phyloP scores from a whole-genome alignment of 176 grass and related monocot genomes.

The Pontederia crassipes region DNA sequence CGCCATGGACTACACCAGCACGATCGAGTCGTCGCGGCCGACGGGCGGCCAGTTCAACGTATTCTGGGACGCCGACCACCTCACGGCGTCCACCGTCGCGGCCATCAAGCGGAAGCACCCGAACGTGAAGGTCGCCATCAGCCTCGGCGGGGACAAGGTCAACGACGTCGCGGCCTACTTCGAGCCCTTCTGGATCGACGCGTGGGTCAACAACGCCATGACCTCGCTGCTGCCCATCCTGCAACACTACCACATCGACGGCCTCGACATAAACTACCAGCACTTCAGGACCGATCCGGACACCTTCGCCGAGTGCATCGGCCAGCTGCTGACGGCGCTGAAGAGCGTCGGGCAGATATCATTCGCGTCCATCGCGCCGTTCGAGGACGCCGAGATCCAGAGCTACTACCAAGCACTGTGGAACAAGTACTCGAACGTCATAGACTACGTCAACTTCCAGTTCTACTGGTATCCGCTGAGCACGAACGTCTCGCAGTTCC shows the following conservation, averaged over 20 bases:
- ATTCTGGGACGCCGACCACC: conserved; percentile 52
- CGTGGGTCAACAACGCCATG: conserved; percentile 66
- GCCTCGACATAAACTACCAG: conserved; percentile 82
- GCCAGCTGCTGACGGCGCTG: conserved; percentile 42
- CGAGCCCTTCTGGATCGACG: conserved; percentile 41
- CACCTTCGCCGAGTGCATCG: conserved; percentile 70
- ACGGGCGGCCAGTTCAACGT: conserved; percentile 58
- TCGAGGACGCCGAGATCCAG: conserved; percentile 35
- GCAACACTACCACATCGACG: conserved; percentile 40
- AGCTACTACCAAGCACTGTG: conserved; percentile 55
- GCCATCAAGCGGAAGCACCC: conserved; percentile 42
- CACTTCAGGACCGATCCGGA: conserved; percentile 32
- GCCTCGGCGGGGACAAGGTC: conserved; percentile 54
- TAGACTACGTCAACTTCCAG: conserved; percentile 91
- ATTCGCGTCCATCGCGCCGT: conserved; percentile 74
- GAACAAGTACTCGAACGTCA: conserved; percentile 20
- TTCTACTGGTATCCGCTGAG: conserved; percentile 48
- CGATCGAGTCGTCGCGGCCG: conserved; percentile 15
- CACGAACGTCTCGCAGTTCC: conserved; percentile 44
- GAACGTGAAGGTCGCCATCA: conserved; percentile 64
- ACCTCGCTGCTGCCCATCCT: conserved; percentile 42
- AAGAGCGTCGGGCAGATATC: conserved; percentile 47
- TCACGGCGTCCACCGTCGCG: conserved; percentile 33
- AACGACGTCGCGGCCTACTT: conserved; percentile 29
- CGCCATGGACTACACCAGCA: conserved; percentile 58